Percentiles rank a stretch among this genome's conserved stretches.
These are phyloP conservation scores for Suillus clintonianus DNA, from an alignment of 768 basidiomycete genomes.

Conservation along the genomic window DNA sequence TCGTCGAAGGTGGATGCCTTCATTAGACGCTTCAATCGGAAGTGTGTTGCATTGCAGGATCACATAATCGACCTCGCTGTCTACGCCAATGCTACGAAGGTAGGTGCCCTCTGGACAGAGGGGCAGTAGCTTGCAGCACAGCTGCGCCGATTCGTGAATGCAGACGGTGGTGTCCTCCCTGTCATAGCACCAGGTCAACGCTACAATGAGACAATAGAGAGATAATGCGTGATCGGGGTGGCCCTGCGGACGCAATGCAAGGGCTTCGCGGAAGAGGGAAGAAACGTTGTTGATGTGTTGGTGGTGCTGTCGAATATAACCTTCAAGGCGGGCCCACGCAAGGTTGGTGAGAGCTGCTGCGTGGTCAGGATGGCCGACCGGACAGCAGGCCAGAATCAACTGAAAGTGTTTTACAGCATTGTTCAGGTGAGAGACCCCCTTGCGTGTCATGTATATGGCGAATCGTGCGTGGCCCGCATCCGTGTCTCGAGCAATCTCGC, in stretches of 20 bases:
- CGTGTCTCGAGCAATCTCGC: not conserved
- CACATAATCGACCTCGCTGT: not conserved
- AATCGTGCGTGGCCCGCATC: not conserved
- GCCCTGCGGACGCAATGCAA: slow-evolving; percentile 5
- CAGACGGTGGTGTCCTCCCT: slow-evolving; percentile 7
- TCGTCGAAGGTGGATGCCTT: not conserved
- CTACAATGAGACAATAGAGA: slow-evolving; percentile 13
- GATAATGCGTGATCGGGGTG: slow-evolving; percentile 5
- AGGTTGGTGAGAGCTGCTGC: slow-evolving; percentile 1
- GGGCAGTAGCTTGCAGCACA: not conserved
- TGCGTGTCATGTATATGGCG: not conserved
- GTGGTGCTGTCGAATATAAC: not conserved
- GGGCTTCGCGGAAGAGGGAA: not conserved
- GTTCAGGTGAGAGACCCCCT: not conserved
- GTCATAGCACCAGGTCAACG: slow-evolving; percentile 9
- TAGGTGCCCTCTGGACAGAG: not conserved
- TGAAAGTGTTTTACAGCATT: not conserved
- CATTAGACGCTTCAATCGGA: not conserved
- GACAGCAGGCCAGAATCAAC: not conserved
- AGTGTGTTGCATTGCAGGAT: not conserved
- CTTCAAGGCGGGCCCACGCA: not conserved
- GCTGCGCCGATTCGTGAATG: slow-evolving; percentile 11
- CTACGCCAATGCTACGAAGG: not conserved
- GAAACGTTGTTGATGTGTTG: not conserved
- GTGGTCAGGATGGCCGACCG: not conserved